A percentile compares a stretch with the other conserved stretches of the same genome.
Evolutionary conservation across 768 basidiomycete species (phyloP).

Genomic region (Pilatotrama ljubarskyi): DNA sequence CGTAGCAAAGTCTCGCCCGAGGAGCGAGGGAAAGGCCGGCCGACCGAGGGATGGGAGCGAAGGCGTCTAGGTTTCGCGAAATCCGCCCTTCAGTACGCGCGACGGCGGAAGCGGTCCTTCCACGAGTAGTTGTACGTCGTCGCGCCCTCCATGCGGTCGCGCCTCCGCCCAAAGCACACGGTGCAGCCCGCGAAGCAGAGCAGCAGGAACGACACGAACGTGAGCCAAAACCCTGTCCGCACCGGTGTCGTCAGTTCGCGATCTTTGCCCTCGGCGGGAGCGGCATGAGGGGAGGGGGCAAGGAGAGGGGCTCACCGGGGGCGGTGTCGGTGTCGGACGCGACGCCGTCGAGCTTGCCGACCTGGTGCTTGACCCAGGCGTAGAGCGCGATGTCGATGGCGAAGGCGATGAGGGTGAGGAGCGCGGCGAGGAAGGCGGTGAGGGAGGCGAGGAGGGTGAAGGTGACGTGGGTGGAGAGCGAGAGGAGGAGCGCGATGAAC

Average conservation of each 20-base stretch:
- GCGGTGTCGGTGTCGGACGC: constrained; percentile 27
- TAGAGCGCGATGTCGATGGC: constrained; percentile 76
- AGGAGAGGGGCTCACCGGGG: background rate
- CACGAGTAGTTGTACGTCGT: constrained; percentile 34
- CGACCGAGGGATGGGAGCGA: no score
- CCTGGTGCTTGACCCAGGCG: constrained; percentile 57
- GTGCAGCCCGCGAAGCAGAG: constrained; percentile 65
- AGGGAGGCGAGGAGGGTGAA: constrained; percentile 46
- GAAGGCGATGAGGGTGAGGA: constrained; percentile 70
- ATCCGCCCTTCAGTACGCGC: constrained; percentile 8
- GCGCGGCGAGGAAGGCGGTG: constrained; percentile 65
- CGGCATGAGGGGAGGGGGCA: background rate
- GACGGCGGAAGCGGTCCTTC: constrained; percentile 32
- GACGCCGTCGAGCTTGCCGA: constrained; percentile 49
- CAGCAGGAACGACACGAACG: constrained; percentile 64
- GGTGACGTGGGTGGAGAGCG: constrained; percentile 57
- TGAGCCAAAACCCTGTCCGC: constrained; percentile 69
- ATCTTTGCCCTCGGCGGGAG: no score
- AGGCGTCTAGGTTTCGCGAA: no score
- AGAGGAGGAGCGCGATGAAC: constrained; percentile 63
- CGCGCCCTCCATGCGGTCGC: constrained; percentile 47
- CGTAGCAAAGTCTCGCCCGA: no score
- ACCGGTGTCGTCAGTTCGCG: background rate
- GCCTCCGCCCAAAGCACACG: constrained; percentile 68
- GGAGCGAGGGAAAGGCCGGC: constrained; percentile 35